Evolutionary conservation across 2,329 filamentous ascomycete species (phyloP).

Genomic region (Biscogniauxia mediterranea): DNA sequence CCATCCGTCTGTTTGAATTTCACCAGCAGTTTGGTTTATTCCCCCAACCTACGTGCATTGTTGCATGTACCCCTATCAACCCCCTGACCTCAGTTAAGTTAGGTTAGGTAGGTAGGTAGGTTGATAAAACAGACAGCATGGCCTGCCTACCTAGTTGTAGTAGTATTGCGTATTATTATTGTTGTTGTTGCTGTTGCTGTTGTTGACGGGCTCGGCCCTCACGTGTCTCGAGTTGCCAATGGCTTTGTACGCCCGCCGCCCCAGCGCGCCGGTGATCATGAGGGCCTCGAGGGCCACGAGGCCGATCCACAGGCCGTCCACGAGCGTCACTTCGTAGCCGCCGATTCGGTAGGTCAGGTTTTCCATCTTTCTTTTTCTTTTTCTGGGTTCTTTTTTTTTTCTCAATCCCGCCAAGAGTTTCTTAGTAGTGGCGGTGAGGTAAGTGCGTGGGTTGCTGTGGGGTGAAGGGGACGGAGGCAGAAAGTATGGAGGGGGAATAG

Average conservation of each 20-base stretch:
- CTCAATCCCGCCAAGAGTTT: slow-evolving; percentile 29
- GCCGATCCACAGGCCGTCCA: slow-evolving; percentile 48
- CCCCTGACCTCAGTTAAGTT: too few relatives aligned
- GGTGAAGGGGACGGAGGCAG: background rate
- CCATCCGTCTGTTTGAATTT: too few relatives aligned
- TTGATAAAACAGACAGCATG: too few relatives aligned
- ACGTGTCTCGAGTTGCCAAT: slow-evolving; percentile 4
- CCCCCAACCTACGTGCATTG: too few relatives aligned
- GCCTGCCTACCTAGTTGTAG: too few relatives aligned
- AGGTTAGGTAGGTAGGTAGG: too few relatives aligned
- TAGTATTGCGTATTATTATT: too few relatives aligned
- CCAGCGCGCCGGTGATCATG: slow-evolving; percentile 41
- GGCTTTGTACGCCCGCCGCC: slow-evolving; percentile 13
- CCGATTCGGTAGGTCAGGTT: slow-evolving; percentile 21
- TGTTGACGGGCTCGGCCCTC: background rate
- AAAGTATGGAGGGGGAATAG: too few relatives aligned
- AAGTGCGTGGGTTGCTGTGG: background rate
- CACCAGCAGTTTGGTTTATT: too few relatives aligned
- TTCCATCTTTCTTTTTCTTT: background rate
- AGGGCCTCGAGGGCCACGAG: slow-evolving; percentile 45
- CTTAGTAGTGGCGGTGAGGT: slow-evolving; percentile 6
- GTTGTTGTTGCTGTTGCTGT: too few relatives aligned
- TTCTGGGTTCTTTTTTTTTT: too few relatives aligned
- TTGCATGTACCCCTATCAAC: too few relatives aligned
- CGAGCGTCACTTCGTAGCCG: slow-evolving; percentile 37